Evolutionary conservation across 305 asterid species (phyloP).

Genomic region (Ilex paraguariensis): DNA sequence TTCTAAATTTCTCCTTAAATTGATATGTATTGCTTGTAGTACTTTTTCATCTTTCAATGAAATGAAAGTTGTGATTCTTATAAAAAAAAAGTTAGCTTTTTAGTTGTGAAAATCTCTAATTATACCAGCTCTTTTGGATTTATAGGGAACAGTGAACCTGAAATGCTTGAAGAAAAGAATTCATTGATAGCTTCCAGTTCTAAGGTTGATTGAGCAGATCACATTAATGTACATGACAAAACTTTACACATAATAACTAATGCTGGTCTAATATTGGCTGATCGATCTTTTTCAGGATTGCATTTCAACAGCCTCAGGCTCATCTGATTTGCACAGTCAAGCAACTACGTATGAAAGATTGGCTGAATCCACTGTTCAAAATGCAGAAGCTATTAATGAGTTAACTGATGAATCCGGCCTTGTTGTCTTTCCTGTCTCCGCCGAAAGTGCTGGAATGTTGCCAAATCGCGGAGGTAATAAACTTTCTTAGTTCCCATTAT

Average conservation of each 20-base stretch:
- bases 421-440: slow-evolving; percentile 82
- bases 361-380: slow-evolving; percentile 42
- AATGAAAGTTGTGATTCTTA: too few species aligned
- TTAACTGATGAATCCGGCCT: slow-evolving; percentile 75
- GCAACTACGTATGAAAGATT: slow-evolving; percentile 60
- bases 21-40: neutral
- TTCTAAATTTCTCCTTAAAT: neutral
- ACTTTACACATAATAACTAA: slow-evolving; percentile 4
- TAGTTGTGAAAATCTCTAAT: slow-evolving; percentile 8
- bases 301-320: slow-evolving; percentile 28
- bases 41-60: too few species aligned
- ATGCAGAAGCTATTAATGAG: slow-evolving; percentile 49
- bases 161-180: slow-evolving; percentile 31
- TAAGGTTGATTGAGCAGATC: slow-evolving; percentile 33
- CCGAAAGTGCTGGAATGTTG: slow-evolving; percentile 74
- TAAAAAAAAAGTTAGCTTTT: neutral
- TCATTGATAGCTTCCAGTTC: slow-evolving; percentile 20
- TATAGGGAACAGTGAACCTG: slow-evolving; percentile 33
- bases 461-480: slow-evolving; percentile 52
- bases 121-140: slow-evolving; percentile 9
- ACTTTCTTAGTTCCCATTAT: slow-evolving; percentile 3
- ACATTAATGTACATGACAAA: neutral
- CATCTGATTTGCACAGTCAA: slow-evolving; percentile 54
- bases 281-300: slow-evolving; percentile 34
- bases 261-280: neutral